Conservation (phyloP, 345 rosid species). For the Populus tremula region DNA sequence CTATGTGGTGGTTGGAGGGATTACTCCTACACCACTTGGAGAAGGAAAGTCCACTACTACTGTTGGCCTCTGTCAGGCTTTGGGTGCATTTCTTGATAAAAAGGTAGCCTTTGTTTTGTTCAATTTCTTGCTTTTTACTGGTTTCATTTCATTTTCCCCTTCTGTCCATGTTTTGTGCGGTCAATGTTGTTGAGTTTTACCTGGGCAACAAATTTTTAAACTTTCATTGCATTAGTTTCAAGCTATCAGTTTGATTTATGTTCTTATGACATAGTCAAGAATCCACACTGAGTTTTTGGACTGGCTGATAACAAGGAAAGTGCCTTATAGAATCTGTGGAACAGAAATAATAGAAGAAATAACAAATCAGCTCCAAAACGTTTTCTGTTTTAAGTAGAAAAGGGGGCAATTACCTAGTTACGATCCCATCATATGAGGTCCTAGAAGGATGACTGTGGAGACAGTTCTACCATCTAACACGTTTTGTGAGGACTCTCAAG, state of each 20-base stretch:
- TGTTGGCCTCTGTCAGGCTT: conserved; percentile 92
- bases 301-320: neutral
- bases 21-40: conserved; percentile 98
- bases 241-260: neutral
- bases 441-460: neutral
- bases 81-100: conserved; percentile 88
- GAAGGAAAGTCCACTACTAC: conserved; percentile 98
- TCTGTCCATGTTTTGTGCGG: neutral
- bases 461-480: neutral
- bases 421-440: neutral
- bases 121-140: neutral
- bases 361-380: neutral
- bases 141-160: neutral
- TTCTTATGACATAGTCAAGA: neutral
- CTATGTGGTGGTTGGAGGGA: conserved; percentile 96
- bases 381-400: neutral
- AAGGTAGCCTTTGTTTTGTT: conserved; percentile 44
- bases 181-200: neutral
- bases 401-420: neutral
- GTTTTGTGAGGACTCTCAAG: neutral
- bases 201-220: neutral
- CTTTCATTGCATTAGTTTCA: neutral
- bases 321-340: neutral
- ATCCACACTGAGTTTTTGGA: neutral
- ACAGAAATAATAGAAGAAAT: neutral